Conservation (phyloP, 352 stramenopile species). For the Globisporangium splendens region DNA sequence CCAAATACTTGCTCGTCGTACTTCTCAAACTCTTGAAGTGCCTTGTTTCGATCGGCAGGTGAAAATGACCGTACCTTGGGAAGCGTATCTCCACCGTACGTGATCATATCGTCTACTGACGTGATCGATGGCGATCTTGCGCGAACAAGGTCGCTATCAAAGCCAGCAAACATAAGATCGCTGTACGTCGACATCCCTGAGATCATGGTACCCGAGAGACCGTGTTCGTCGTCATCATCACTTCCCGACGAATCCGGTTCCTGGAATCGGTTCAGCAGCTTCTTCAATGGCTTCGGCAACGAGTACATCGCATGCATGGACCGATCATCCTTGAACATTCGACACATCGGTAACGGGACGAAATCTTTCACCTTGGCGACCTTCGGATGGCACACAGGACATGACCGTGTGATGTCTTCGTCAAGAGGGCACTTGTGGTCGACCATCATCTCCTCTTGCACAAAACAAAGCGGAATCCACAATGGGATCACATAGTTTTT, state of each 20-base stretch:
- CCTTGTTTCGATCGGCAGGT: slow-evolving; percentile 36
- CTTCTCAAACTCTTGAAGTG: slow-evolving; percentile 51
- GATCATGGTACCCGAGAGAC: slow-evolving; percentile 23
- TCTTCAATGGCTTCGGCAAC: slow-evolving; percentile 64
- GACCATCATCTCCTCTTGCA: slow-evolving; percentile 77
- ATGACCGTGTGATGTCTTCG: slow-evolving; percentile 62
- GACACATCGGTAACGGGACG: slow-evolving; percentile 70
- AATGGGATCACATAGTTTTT: slow-evolving; percentile 75
- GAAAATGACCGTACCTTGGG: slow-evolving; percentile 50
- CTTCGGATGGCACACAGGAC: slow-evolving; percentile 55
- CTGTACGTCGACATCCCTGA: slow-evolving; percentile 45
- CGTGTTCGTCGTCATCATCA: slow-evolving; percentile 36
- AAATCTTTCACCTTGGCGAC: slow-evolving; percentile 45
- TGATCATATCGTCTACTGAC: slow-evolving; percentile 43
- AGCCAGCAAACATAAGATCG: slow-evolving; percentile 48
- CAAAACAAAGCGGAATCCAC: slow-evolving; percentile 82
- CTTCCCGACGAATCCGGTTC: slow-evolving; percentile 14
- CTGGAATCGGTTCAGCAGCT: slow-evolving; percentile 49
- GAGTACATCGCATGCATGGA: slow-evolving; percentile 21
- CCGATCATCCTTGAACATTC: slow-evolving; percentile 60
- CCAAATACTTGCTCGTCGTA: slow-evolving; percentile 78
- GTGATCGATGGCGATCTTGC: slow-evolving; percentile 53
- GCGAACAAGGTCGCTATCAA: slow-evolving; percentile 64
- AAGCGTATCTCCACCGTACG: slow-evolving; percentile 32
- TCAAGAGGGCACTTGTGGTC: slow-evolving; percentile 64